Conservation (phyloP, 768 basidiomycete genomes). For the Rhizopogon rudus region DNA sequence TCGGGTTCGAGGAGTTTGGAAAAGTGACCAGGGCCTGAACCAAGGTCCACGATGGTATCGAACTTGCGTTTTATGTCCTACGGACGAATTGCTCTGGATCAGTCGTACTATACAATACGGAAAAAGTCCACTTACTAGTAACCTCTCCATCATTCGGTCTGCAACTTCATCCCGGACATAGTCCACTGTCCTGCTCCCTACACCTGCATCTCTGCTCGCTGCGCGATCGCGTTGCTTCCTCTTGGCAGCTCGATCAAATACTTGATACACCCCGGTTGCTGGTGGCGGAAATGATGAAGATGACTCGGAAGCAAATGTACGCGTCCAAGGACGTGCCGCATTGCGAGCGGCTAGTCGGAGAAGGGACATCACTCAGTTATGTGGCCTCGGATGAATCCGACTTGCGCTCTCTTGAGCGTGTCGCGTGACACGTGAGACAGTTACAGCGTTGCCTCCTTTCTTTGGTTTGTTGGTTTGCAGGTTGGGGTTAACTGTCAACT, state of each 20-base stretch:
- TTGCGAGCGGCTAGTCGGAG: slow-evolving; percentile 1
- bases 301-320: slow-evolving; percentile 47
- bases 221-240: slow-evolving; percentile 73
- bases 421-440: slow-evolving; percentile 1
- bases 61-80: slow-evolving; percentile 93
- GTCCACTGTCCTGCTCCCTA: slow-evolving; percentile 74
- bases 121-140: slow-evolving; percentile 51
- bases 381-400: slow-evolving; percentile 9
- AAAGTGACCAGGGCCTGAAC: slow-evolving; percentile 90
- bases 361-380: slow-evolving; percentile 6
- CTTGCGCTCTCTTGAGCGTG: slow-evolving; percentile 4
- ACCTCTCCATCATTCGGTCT: slow-evolving; percentile 84
- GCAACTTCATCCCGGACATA: slow-evolving; percentile 91
- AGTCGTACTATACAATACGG: slow-evolving; percentile 2
- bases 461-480: background rate
- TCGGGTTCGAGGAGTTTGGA: slow-evolving; percentile 71
- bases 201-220: slow-evolving; percentile 49
- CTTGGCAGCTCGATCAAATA: slow-evolving; percentile 86
- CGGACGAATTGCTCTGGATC: slow-evolving; percentile 1
- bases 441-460: background rate
- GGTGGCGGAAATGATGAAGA: slow-evolving; percentile 32
- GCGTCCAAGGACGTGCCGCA: slow-evolving; percentile 15
- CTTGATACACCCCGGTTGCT: slow-evolving; percentile 54
- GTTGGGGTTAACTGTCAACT: background rate
- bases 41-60: slow-evolving; percentile 75